Evolutionary conservation across 2,329 filamentous ascomycete species (phyloP), one percentile per base, ranked within the genome.

Genomic region (Ustulina deusta): DNA sequence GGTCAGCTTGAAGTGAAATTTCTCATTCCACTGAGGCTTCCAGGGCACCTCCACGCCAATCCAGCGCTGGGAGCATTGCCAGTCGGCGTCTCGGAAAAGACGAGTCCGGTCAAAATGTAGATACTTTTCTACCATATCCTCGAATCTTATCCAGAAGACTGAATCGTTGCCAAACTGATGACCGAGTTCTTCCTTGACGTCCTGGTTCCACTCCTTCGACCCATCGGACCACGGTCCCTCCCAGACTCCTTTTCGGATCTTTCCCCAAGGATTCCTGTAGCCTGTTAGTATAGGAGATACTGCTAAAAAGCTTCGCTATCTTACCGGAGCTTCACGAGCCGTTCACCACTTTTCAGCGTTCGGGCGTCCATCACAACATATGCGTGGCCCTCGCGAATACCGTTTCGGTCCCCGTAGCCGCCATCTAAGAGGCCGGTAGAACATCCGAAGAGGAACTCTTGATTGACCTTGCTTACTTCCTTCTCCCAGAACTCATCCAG

Each of bases 401-500:
- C 87, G 68, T 85, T 83, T 34, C 89, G 83, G 58, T 86, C 80
- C 3, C 89, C 89, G 63, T 89, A 90, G 1, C 89, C 89, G 36
- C 84, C 84, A 49, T 88, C 89, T 62, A 91, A 84, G 29, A 90
- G 81, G 10, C 90, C 90, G 0, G 87, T 88, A 0, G 85, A 87
- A 73, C 90, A 92, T n/a, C 90, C 90, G 73, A 93, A 93, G 7
- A 93, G 81, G 74, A 96, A 97, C 58, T 93, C 90, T 62, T 93
- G 82, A 76, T 97, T 96, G 65, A 94, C 92, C 69, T 91, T 89
- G 79, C 90, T 87, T 27, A 97, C 85, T 76, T 96, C 92, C 42
- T 95, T 89, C 0, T 86, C 87, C 94, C 93, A 97, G 77, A 97
- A 97, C 25, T 88, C 86, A 58, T 97, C 90, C 66, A 91, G 91